Conservation (phyloP, 1,284 basidiomycete genomes). For the Cutaneotrichosporon sp. region DNA sequence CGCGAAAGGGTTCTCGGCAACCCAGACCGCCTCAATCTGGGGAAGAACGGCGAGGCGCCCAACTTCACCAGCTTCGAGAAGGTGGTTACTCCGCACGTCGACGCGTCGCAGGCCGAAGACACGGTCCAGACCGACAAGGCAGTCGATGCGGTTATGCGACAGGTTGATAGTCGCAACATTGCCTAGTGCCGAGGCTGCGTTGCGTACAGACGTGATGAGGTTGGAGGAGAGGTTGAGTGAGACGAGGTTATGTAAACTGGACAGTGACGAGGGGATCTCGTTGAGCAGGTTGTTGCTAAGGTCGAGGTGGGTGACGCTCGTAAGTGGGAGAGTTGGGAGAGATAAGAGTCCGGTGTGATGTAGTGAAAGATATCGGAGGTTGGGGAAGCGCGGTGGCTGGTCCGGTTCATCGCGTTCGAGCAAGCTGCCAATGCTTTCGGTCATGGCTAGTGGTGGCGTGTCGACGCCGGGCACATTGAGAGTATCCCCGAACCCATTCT, state of each 20-base stretch:
- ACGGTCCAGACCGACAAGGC: slow-evolving; percentile 86
- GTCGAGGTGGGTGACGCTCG: slow-evolving; percentile 82
- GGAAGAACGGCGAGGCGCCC: slow-evolving; percentile 76
- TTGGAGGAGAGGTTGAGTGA: slow-evolving; percentile 90
- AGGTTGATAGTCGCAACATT: slow-evolving; percentile 72
- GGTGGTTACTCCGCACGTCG: slow-evolving; percentile 75
- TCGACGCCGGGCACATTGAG: background rate
- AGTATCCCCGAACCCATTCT: background rate
- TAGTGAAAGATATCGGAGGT: slow-evolving; percentile 41
- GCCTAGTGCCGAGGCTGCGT: slow-evolving; percentile 76
- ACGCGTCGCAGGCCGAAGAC: slow-evolving; percentile 74
- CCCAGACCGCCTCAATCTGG: slow-evolving; percentile 68
- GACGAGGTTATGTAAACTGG: slow-evolving; percentile 66
- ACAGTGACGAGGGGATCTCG: slow-evolving; percentile 57
- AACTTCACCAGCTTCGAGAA: slow-evolving; percentile 80
- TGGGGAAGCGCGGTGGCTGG: slow-evolving; percentile 36
- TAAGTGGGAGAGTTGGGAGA: slow-evolving; percentile 61
- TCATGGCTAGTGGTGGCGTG: background rate
- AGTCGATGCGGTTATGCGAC: slow-evolving; percentile 80
- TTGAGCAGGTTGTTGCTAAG: slow-evolving; percentile 76
- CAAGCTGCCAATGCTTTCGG: background rate
- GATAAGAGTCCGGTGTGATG: slow-evolving; percentile 34
- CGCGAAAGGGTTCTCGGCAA: slow-evolving; percentile 73
- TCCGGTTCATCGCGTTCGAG: background rate
- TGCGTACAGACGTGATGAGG: slow-evolving; percentile 91